A percentile compares a stretch with the other conserved stretches of the same genome.
These are phyloP conservation scores for Acacia crassicarpa DNA, from an alignment of 306 rosid genomes.

Conservation along the genomic window DNA sequence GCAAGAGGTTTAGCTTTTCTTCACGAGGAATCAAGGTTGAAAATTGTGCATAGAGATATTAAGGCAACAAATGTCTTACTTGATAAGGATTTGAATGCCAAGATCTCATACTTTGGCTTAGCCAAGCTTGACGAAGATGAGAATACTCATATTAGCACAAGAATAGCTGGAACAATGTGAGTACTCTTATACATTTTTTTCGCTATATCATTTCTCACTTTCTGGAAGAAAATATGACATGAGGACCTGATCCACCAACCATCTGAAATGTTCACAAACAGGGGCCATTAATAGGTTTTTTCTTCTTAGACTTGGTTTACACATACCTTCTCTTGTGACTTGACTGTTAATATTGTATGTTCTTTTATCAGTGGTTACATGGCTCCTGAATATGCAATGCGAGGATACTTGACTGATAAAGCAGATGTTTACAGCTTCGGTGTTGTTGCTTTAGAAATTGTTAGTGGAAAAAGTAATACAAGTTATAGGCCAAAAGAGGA, in stretches of 20 bases:
- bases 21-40: not conserved
- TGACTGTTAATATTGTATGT: not conserved
- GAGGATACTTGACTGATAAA: not conserved
- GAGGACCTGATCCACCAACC: too few species aligned
- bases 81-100: not conserved
- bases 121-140: not conserved
- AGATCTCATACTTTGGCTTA: not conserved
- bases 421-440: not conserved
- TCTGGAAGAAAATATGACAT: too few species aligned
- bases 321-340: not conserved
- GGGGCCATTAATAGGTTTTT: too few species aligned
- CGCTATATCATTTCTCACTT: not conserved
- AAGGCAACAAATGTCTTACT: not conserved
- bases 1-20: slow-evolving; percentile 33
- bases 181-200: not conserved
- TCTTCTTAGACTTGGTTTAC: not conserved
- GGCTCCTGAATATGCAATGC: not conserved
- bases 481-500: slow-evolving; percentile 41
- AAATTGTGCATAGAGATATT: not conserved
- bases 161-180: not conserved
- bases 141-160: not conserved
- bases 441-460: not conserved
- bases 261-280: too few species aligned
- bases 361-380: not conserved
- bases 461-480: not conserved